phyloP scores from a whole-genome alignment of 1,139 yeast species.

The Martiniozyma asiatica region DNA sequence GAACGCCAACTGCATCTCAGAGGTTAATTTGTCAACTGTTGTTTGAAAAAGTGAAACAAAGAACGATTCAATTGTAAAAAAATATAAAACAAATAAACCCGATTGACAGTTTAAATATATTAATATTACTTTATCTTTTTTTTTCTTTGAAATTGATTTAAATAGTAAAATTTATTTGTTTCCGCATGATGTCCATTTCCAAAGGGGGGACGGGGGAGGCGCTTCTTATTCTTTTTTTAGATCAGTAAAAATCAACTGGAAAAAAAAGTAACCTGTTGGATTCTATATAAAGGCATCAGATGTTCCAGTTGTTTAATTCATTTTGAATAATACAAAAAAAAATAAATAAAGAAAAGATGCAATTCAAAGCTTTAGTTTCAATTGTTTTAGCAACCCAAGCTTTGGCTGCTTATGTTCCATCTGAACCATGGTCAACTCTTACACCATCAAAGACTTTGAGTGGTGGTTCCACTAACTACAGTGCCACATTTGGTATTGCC shows the following conservation, averaged over 20 bases:
- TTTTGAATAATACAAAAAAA: not conserved
- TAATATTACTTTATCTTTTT: too few relatives aligned
- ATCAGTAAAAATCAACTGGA: conserved; percentile 2
- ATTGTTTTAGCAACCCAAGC: conserved; percentile 18
- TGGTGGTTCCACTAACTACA: conserved; percentile 52
- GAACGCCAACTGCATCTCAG: too few relatives aligned
- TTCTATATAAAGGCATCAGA: not conserved
- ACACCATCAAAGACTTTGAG: conserved; percentile 48
- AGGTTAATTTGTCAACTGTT: too few relatives aligned
- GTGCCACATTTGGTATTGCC: conserved; percentile 58
- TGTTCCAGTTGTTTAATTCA: not conserved
- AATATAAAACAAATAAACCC: too few relatives aligned
- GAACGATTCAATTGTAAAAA: too few relatives aligned
- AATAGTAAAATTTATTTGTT: too few relatives aligned
- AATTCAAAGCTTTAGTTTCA: conserved; percentile 2
- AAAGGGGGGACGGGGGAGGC: conserved; percentile 3
- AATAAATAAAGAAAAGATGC: conserved; percentile 2
- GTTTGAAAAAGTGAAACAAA: too few relatives aligned
- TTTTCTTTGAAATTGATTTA: too few relatives aligned
- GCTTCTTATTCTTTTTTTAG: not conserved
- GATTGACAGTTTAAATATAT: too few relatives aligned
- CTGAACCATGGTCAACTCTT: conserved; percentile 64
- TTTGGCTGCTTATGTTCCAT: conserved; percentile 53
- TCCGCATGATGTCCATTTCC: not conserved
- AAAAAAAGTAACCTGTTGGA: too few relatives aligned